These are phyloP conservation scores for Hibiscus tridactylites DNA, from an alignment of 345 rosid species.

Conservation along the genomic window DNA sequence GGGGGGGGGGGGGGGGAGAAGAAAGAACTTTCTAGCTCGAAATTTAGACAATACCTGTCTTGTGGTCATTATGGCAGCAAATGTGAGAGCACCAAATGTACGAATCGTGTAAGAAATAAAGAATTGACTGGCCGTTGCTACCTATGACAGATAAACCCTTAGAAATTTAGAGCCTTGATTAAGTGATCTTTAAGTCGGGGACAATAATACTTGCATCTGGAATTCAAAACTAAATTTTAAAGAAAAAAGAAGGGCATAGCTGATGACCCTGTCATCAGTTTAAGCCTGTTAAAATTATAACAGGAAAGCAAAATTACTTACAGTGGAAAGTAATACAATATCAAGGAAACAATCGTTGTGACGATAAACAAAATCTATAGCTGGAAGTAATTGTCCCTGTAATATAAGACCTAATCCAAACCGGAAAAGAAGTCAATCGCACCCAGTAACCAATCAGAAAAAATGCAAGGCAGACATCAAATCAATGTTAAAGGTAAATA, in stretches of 20 bases:
- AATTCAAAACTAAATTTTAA: neutral
- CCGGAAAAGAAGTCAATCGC: slow-evolving; percentile 1
- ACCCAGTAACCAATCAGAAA: slow-evolving; percentile 7
- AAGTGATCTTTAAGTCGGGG: slow-evolving; percentile 1
- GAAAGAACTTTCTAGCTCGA: neutral
- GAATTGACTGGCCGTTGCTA: slow-evolving; percentile 81
- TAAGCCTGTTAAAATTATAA: neutral
- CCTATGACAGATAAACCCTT: slow-evolving; percentile 36
- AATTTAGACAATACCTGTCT: slow-evolving; percentile 55
- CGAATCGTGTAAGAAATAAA: slow-evolving; percentile 93
- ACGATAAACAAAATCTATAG: slow-evolving; percentile 63
- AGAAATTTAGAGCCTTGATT: neutral
- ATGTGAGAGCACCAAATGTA: slow-evolving; percentile 83
- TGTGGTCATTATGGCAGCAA: slow-evolving; percentile 92
- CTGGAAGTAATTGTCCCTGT: slow-evolving; percentile 68
- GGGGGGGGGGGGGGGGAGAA: neutral
- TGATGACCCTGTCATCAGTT: neutral
- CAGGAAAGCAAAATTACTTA: slow-evolving; percentile 28
- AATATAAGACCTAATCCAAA: slow-evolving; percentile 52
- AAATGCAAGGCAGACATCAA: neutral
- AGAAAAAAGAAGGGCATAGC: neutral
- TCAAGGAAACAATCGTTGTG: slow-evolving; percentile 45
- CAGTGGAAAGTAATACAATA: slow-evolving; percentile 54
- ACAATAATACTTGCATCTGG: neutral
- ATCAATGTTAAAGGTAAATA: neutral